Percentiles rank a stretch among this genome's conserved stretches.
Evolutionary conservation across 306 rosid species (phyloP).

Genomic region (Pachyrhizus erosus): DNA sequence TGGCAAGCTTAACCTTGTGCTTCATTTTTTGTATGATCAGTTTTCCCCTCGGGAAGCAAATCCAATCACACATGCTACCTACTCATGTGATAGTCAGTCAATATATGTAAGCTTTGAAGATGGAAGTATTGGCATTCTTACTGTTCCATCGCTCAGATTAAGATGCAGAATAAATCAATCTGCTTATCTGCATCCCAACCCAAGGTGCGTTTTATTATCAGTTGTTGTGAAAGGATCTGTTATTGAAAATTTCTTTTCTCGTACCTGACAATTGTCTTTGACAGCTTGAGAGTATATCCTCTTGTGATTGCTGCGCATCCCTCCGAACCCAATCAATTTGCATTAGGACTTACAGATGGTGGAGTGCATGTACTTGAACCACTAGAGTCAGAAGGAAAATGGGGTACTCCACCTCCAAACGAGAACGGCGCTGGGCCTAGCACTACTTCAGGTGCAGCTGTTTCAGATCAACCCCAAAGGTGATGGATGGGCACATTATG

Average conservation of each 20-base stretch:
- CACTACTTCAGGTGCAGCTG: conserved; percentile 64
- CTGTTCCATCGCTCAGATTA: conserved; percentile 79
- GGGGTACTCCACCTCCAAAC: conserved; percentile 91
- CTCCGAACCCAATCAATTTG: conserved; percentile 90
- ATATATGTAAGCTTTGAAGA: conserved; percentile 94
- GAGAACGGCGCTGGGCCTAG: conserved; percentile 98
- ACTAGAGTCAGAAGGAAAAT: conserved; percentile 87
- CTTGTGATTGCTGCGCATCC: conserved; percentile 98
- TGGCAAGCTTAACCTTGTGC: conserved; percentile 26
- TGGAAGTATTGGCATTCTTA: conserved; percentile 89
- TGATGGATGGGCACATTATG: conserved; percentile 41
- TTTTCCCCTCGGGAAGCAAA: conserved; percentile 77
- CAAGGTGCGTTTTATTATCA: conserved; percentile 63
- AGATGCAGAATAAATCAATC: conserved; percentile 84
- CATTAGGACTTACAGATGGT: conserved; percentile 92
- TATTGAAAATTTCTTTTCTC: conserved; percentile 10
- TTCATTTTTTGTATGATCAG: conserved; percentile 50
- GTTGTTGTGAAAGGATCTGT: conserved; percentile 27
- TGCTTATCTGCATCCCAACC: conserved; percentile 86
- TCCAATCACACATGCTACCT: conserved; percentile 93
- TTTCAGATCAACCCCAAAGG: conserved; percentile 84
- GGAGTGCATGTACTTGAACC: conserved; percentile 95
- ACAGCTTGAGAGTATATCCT: conserved; percentile 83
- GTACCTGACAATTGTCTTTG: conserved; percentile 7
- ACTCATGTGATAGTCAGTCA: conserved; percentile 91